A percentile compares a stretch with the other conserved stretches of the same genome.
Evolutionary conservation across 1,284 basidiomycete species (phyloP).

Genomic region (Cutaneotrichosporon spelunceum): DNA sequence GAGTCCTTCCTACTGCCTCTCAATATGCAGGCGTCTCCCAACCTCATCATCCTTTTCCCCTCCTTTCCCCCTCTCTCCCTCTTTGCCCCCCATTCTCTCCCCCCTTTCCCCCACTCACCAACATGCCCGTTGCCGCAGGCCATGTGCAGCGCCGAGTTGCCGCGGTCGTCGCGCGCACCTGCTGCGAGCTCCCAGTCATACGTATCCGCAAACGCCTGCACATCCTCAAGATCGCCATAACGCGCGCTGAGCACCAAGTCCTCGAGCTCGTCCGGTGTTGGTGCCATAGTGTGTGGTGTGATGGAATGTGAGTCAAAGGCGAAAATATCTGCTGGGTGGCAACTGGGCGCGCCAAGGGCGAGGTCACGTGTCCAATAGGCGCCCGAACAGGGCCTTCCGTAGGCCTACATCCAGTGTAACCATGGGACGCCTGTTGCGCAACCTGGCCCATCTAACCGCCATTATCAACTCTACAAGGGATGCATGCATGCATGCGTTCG

Average conservation of each 20-base stretch:
- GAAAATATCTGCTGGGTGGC: constrained; percentile 10
- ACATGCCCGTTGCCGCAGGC: constrained; percentile 76
- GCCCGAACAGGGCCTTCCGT: background rate
- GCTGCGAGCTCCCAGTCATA: constrained; percentile 61
- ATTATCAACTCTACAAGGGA: background rate
- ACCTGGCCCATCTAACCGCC: no score
- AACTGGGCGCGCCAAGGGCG: background rate
- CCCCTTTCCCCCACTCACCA: no score
- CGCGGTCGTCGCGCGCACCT: constrained; percentile 65
- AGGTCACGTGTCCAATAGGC: background rate
- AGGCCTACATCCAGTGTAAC: background rate
- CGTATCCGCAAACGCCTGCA: constrained; percentile 62
- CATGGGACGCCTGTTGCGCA: no score
- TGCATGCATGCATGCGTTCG: constrained; percentile 1
- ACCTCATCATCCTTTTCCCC: no score
- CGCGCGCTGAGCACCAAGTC: constrained; percentile 76
- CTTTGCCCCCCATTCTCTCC: no score
- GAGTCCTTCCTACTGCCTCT: no score
- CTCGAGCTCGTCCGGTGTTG: constrained; percentile 61
- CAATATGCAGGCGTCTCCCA: no score
- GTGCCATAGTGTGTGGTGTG: constrained; percentile 14
- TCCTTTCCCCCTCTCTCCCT: no score
- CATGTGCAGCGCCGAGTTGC: constrained; percentile 80
- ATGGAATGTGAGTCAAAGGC: background rate
- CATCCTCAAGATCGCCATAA: constrained; percentile 78